phyloP scores from a whole-genome alignment of 768 basidiomycete species.

The Pilatotrama ljubarskyi region DNA sequence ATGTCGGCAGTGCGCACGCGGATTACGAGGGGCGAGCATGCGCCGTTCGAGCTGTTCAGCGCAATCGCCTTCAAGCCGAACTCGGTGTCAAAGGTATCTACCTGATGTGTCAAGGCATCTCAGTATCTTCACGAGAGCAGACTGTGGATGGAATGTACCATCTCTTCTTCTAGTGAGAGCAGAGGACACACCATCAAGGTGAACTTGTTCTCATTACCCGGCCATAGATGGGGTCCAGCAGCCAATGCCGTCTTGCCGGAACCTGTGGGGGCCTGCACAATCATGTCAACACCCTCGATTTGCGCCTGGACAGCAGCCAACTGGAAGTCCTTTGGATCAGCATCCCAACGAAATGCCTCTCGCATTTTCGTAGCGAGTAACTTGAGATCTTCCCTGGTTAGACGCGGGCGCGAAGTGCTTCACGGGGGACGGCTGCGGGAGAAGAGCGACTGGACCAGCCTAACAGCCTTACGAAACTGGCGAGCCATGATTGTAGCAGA shows the following conservation, averaged over 20 bases:
- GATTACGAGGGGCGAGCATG: slow-evolving; percentile 29
- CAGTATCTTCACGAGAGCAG: neutral
- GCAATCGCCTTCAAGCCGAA: slow-evolving; percentile 34
- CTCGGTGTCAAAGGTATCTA: slow-evolving; percentile 33
- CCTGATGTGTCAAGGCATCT: slow-evolving; percentile 32
- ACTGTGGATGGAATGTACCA: slow-evolving; percentile 28
- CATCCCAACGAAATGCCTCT: slow-evolving; percentile 26
- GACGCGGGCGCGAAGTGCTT: neutral
- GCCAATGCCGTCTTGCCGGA: slow-evolving; percentile 41
- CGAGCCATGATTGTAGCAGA: too few relatives aligned
- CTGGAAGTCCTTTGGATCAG: slow-evolving; percentile 31
- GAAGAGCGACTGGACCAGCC: too few relatives aligned
- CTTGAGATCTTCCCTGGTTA: slow-evolving; percentile 2
- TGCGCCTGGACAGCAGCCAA: slow-evolving; percentile 33
- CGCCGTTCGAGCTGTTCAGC: slow-evolving; percentile 35
- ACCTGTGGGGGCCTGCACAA: slow-evolving; percentile 40
- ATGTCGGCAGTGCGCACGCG: slow-evolving; percentile 23
- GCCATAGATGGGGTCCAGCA: slow-evolving; percentile 38
- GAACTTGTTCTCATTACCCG: slow-evolving; percentile 29
- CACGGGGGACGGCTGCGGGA: too few relatives aligned
- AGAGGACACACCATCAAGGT: slow-evolving; percentile 43
- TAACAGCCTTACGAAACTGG: too few relatives aligned
- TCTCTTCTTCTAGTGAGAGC: slow-evolving; percentile 41
- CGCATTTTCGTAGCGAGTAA: slow-evolving; percentile 13
- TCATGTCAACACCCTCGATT: slow-evolving; percentile 32